These are phyloP conservation scores for Beauveria sp. DNA, from an alignment of 2,329 filamentous ascomycete genomes.

Conservation along the genomic window DNA sequence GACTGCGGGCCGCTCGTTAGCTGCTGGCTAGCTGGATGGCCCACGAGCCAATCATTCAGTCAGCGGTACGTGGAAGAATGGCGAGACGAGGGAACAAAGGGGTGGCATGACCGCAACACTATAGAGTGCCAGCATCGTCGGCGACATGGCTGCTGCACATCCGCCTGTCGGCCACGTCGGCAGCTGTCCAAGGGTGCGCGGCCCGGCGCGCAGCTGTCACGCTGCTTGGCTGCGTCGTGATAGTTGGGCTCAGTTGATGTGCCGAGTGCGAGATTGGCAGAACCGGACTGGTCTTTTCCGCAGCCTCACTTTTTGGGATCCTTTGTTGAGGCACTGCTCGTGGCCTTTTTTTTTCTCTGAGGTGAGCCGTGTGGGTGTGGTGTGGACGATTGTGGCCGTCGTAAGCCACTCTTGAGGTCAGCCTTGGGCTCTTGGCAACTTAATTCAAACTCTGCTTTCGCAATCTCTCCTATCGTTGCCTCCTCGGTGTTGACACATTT, in stretches of 20 bases:
- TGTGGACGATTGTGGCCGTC: background rate
- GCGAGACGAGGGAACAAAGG: background rate
- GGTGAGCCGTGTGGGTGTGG: background rate
- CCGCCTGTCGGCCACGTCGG: constrained; percentile 1
- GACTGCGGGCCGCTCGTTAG: constrained; percentile 10
- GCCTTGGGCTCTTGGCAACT: background rate
- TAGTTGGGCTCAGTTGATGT: constrained; percentile 2
- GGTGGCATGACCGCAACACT: background rate
- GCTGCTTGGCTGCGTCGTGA: constrained; percentile 5
- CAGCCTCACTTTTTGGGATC: constrained; percentile 3
- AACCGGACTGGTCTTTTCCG: background rate
- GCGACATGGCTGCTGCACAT: background rate
- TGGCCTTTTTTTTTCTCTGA: background rate
- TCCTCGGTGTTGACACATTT: background rate
- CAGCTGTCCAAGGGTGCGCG: constrained; percentile 3
- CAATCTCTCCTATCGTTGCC: background rate
- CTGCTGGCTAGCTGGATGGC: background rate
- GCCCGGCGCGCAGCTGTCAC: constrained; percentile 1
- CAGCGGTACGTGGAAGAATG: background rate
- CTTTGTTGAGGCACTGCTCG: background rate
- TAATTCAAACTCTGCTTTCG: background rate
- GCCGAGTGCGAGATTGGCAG: background rate
- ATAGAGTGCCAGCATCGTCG: background rate
- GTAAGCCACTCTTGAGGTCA: background rate
- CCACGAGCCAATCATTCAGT: background rate